These are phyloP conservation scores for Chalaropsis thielavioides DNA, from an alignment of 2,329 filamentous ascomycete genomes.

Conservation along the genomic window DNA sequence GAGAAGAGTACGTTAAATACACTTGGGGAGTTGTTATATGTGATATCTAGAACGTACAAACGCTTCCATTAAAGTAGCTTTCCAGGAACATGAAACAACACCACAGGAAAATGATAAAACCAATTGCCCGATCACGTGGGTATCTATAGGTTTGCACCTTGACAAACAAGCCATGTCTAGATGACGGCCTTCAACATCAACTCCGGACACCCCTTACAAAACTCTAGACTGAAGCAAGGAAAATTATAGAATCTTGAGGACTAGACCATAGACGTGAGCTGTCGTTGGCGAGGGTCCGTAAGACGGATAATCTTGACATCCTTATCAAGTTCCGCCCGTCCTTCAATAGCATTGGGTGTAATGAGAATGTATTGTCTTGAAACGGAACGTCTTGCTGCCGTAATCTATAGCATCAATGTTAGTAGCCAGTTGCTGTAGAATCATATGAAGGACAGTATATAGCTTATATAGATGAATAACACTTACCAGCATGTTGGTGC, in stretches of 20 bases:
- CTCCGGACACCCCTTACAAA: not conserved
- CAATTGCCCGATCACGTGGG: not conserved
- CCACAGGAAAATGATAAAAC: not conserved
- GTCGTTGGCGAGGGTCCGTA: conserved; percentile 44
- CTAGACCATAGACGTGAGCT: conserved; percentile 10
- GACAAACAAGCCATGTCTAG: not conserved
- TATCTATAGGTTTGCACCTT: not conserved
- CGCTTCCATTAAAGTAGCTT: too few species aligned
- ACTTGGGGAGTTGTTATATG: too few species aligned
- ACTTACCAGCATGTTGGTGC: conserved; percentile 81
- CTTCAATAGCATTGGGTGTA: conserved; percentile 72
- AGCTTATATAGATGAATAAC: not conserved
- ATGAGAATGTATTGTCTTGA: conserved; percentile 92
- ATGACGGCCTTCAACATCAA: not conserved
- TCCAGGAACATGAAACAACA: not conserved
- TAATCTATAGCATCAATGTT: conserved; percentile 15
- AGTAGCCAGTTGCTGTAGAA: not conserved
- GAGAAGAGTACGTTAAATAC: too few species aligned
- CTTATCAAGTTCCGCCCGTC: conserved; percentile 39
- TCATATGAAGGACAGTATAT: not conserved
- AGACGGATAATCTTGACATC: conserved; percentile 68
- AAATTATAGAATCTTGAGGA: not conserved
- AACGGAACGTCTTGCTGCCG: conserved; percentile 70
- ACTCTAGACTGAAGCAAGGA: not conserved
- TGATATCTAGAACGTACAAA: too few species aligned